Evolutionary conservation across 2,329 filamentous ascomycete genomes (phyloP), one percentile per base, ranked within the genome.

Genomic region (Gnomoniopsis sp.): DNA sequence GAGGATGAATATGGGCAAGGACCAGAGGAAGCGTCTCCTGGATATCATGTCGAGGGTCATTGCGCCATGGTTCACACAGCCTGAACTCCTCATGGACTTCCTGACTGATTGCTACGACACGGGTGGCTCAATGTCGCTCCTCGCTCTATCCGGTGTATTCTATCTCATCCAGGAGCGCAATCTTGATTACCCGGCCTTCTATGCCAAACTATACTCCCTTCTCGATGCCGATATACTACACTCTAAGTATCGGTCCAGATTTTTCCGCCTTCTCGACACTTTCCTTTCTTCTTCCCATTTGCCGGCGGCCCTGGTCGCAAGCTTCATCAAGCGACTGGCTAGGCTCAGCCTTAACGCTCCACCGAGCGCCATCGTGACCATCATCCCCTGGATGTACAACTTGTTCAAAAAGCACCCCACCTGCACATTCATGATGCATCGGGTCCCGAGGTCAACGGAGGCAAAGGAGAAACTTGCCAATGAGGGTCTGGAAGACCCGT

Each of bases 351-450:
- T 99, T n/a, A 87, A 90, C 68, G 93, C 91, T 0, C 93, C 96
- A 2, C 95, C 96, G 2, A 87, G 90, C 36, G 93, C 91, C 33
- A 89, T 98, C 55, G 93, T 98, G 17, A 88, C 87, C 55, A 87
- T 96, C 49, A 81, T 98, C 11, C 96, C 95, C 0, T 97, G 91
- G 87, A 87, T 93, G 53, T 99, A 99, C 79, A 99, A 99, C 74
- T 82, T 96, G 65, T 82, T 99, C 71, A 95, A 91, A 73, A 84
- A 84, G 64, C 95, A 99, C 71, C 93, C 93, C 1, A 86, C 88
- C 1, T 96, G 91, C 69, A 96, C 93, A 0, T 98, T 96, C 68
- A 96, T 99, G 92, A 85, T 99, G 65, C 96, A 99, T 72, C 87
- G 95, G 56, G 86, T 85, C 60, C 78, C 82, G 41, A 81, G 80